These are phyloP conservation scores for Filobasidium floriforme DNA, from an alignment of 768 basidiomycete genomes.

Conservation along the genomic window DNA sequence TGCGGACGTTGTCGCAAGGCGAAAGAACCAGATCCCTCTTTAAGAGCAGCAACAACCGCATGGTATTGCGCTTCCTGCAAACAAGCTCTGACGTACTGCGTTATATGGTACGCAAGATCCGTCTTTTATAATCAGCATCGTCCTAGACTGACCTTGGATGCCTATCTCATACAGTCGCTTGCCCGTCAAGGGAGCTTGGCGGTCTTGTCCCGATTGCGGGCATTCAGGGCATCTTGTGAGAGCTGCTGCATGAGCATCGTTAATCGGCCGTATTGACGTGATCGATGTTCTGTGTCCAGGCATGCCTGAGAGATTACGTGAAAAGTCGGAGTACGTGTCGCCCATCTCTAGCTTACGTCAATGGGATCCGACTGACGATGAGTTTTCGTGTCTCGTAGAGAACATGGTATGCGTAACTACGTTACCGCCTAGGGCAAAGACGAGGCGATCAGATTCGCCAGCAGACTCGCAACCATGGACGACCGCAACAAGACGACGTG, in stretches of 20 bases:
- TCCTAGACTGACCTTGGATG: not conserved
- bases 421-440: not conserved
- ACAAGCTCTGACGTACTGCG: conserved; percentile 14
- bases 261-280: conserved; percentile 3
- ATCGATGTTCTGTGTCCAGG: not conserved
- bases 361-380: too few relatives aligned
- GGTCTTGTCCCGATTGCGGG: conserved; percentile 11
- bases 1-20: conserved; percentile 18
- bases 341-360: too few relatives aligned
- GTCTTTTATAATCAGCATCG: not conserved
- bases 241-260: not conserved
- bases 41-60: not conserved
- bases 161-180: conserved; percentile 6
- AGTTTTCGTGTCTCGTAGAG: not conserved
- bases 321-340: too few relatives aligned
- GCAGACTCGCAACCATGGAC: not conserved
- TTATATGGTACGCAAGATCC: conserved; percentile 16
- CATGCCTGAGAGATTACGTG: too few relatives aligned
- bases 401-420: not conserved
- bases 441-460: conserved; percentile 13
- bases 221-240: conserved; percentile 19
- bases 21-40: conserved; percentile 10
- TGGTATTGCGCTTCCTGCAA: conserved; percentile 23
- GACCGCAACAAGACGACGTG: not conserved
- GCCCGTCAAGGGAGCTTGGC: conserved; percentile 10